A percentile compares a stretch with the other conserved stretches of the same genome.
Evolutionary conservation across 2,329 filamentous ascomycete species (phyloP).

Genomic region (Xylariaceae sp.): DNA sequence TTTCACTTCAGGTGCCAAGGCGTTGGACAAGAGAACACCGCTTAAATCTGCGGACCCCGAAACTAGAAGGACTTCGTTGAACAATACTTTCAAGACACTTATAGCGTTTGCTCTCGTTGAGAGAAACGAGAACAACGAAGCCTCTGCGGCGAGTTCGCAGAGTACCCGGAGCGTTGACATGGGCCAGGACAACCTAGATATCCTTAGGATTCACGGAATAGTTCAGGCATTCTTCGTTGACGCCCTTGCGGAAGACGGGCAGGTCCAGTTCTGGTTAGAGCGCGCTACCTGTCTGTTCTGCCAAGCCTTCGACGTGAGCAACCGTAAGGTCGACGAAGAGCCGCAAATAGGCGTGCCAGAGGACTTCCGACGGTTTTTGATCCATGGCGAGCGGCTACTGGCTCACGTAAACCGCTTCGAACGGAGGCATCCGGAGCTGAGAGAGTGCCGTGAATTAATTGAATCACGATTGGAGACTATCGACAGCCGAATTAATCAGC

Average conservation of each 20-base stretch:
- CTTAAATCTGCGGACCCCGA: slow-evolving; percentile 48
- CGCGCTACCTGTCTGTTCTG: slow-evolving; percentile 52
- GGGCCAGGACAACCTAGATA: slow-evolving; percentile 50
- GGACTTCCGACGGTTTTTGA: slow-evolving; percentile 55
- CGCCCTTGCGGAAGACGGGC: slow-evolving; percentile 44
- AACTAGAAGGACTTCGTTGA: slow-evolving; percentile 42
- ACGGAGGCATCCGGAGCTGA: slow-evolving; percentile 38
- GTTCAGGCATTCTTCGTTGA: slow-evolving; percentile 58
- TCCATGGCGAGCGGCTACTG: slow-evolving; percentile 53
- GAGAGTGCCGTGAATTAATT: slow-evolving; percentile 38
- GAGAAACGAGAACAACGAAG: slow-evolving; percentile 49
- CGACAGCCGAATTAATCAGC: slow-evolving; percentile 45
- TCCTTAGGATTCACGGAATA: slow-evolving; percentile 54
- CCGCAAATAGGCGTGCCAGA: slow-evolving; percentile 49
- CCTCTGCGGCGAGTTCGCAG: slow-evolving; percentile 45
- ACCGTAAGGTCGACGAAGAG: slow-evolving; percentile 46
- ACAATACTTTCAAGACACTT: slow-evolving; percentile 52
- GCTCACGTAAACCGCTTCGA: slow-evolving; percentile 46
- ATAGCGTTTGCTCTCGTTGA: slow-evolving; percentile 57
- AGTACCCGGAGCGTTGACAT: slow-evolving; percentile 46
- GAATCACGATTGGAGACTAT: slow-evolving; percentile 43
- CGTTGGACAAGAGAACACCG: slow-evolving; percentile 49
- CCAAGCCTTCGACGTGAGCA: slow-evolving; percentile 50
- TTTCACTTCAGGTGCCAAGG: slow-evolving; percentile 44
- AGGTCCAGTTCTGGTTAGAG: slow-evolving; percentile 52